These are phyloP conservation scores for Leucoagaricus sp. DNA, from an alignment of 1,284 basidiomycete genomes.

Conservation along the genomic window DNA sequence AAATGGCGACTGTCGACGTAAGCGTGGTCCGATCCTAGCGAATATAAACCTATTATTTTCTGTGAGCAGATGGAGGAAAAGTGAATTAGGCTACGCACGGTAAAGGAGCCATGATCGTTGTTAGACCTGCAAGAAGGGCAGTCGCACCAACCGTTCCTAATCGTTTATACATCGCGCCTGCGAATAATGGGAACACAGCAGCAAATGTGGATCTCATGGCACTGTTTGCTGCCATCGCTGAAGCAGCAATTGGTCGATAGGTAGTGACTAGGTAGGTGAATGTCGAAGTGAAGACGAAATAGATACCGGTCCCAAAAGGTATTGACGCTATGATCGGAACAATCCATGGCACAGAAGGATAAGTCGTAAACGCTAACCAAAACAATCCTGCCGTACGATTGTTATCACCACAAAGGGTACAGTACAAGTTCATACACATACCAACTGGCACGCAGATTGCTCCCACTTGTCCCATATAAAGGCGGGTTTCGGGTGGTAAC, in stretches of 20 bases:
- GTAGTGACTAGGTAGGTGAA: conserved; percentile 76
- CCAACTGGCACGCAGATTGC: conserved; percentile 68
- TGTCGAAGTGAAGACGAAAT: conserved; percentile 65
- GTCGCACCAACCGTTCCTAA: conserved; percentile 77
- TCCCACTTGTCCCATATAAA: conserved; percentile 70
- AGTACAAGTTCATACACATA: too few species aligned
- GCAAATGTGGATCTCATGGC: conserved; percentile 69
- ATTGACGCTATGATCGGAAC: conserved; percentile 65
- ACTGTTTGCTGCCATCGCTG: conserved; percentile 75
- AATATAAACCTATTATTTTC: conserved; percentile 37
- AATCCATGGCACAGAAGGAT: conserved; percentile 70
- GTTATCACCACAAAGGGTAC: too few species aligned
- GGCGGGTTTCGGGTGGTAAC: conserved; percentile 68
- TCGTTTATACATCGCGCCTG: conserved; percentile 53
- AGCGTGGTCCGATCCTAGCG: conserved; percentile 33
- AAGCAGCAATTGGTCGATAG: conserved; percentile 78
- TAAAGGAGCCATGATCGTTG: conserved; percentile 68
- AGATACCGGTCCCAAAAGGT: conserved; percentile 60
- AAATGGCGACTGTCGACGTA: conserved; percentile 37
- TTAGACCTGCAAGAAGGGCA: conserved; percentile 73
- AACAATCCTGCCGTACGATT: conserved; percentile 65
- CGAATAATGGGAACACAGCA: conserved; percentile 74
- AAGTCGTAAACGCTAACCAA: conserved; percentile 76
- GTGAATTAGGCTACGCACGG: conserved; percentile 48
- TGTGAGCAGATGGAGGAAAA: neutral